These are phyloP conservation scores for Calonectria hawksworthii DNA, from an alignment of 2,329 filamentous ascomycete genomes.

Conservation along the genomic window DNA sequence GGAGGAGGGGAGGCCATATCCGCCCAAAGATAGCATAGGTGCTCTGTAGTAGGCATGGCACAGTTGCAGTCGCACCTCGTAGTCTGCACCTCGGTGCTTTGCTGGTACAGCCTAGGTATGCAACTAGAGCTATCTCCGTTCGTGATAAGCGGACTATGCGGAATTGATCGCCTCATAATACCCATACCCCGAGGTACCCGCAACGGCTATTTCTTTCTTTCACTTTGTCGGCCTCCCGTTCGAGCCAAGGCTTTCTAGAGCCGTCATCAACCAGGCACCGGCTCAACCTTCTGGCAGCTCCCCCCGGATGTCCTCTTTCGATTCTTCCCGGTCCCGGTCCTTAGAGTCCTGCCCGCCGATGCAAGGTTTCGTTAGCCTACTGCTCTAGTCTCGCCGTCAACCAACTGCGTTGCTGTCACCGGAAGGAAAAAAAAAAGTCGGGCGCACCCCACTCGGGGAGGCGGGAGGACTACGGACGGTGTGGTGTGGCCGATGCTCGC, in stretches of 20 bases:
- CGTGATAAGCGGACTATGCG: not conserved
- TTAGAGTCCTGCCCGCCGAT: not conserved
- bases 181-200: not conserved
- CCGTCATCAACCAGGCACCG: not conserved
- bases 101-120: slow-evolving; percentile 3
- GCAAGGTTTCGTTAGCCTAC: slow-evolving; percentile 4
- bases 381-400: not conserved
- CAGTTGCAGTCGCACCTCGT: slow-evolving; percentile 1
- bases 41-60: not conserved
- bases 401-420: not conserved
- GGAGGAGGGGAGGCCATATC: not conserved
- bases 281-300: not conserved
- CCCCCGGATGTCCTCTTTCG: not conserved
- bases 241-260: not conserved
- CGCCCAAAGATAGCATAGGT: not conserved
- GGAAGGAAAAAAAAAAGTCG: not conserved
- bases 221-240: not conserved
- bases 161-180: not conserved
- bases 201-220: not conserved
- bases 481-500: slow-evolving; percentile 9
- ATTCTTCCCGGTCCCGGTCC: not conserved
- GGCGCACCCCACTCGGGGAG: slow-evolving; percentile 13
- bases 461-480: slow-evolving; percentile 2
- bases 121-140: not conserved
- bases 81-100: slow-evolving; percentile 3